Percentiles rank a stretch among this genome's conserved stretches.
phyloP scores from a whole-genome alignment of 2,329 filamentous ascomycete species.

The Fusarium lyarnte region DNA sequence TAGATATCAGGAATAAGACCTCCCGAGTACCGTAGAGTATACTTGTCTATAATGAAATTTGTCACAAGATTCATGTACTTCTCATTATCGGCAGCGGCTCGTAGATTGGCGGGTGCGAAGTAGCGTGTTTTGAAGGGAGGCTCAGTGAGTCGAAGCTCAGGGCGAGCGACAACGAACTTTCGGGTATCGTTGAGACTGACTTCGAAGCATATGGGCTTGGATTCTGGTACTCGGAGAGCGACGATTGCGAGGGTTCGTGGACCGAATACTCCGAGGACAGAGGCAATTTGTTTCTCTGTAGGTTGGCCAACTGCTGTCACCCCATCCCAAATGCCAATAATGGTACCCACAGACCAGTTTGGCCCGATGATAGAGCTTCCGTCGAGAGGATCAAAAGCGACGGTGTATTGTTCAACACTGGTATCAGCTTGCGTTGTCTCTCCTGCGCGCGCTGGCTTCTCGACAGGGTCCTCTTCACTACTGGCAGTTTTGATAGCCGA shows the following conservation, averaged over 20 bases:
- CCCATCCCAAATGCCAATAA: conserved; percentile 68
- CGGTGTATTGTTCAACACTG: conserved; percentile 59
- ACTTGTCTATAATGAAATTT: conserved; percentile 61
- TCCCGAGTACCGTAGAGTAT: conserved; percentile 69
- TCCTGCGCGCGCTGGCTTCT: conserved; percentile 46
- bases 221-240: conserved; percentile 59
- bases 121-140: conserved; percentile 61
- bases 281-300: conserved; percentile 54
- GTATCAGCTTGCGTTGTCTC: not conserved
- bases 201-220: conserved; percentile 59
- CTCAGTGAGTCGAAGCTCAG: conserved; percentile 50
- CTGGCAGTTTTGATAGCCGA: conserved; percentile 60
- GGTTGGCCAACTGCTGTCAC: conserved; percentile 56
- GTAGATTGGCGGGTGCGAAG: conserved; percentile 71
- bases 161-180: conserved; percentile 52
- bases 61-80: conserved; percentile 61
- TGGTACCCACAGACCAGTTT: conserved; percentile 68
- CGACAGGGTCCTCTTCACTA: conserved; percentile 69
- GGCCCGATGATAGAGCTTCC: conserved; percentile 69
- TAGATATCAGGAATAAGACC: conserved; percentile 70
- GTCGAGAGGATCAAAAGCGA: conserved; percentile 72
- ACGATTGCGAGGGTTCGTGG: conserved; percentile 66
- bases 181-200: conserved; percentile 52
- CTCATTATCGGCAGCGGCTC: conserved; percentile 62
- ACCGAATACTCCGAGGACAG: conserved; percentile 63